phyloP scores from a whole-genome alignment of 352 stramenopile species.

The Phytophthora melonis region DNA sequence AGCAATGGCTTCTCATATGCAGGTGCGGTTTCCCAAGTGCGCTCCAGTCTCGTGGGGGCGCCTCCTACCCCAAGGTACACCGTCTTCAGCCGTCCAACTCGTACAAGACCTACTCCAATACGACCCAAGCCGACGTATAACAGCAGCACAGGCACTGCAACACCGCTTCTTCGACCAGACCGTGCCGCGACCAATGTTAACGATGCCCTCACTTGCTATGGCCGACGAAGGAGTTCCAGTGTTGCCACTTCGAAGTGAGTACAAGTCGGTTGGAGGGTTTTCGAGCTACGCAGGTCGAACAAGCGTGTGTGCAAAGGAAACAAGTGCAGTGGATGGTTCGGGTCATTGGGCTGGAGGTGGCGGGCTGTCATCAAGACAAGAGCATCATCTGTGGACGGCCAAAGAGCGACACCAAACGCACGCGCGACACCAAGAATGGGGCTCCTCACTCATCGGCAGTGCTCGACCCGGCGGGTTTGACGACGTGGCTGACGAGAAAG shows the following conservation, averaged over 20 bases:
- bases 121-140: conserved; percentile 90
- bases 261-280: conserved; percentile 17
- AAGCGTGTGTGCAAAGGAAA: conserved; percentile 23
- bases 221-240: conserved; percentile 27
- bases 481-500: conserved; percentile 24
- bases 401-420: conserved; percentile 31
- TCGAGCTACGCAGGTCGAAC: conserved; percentile 20
- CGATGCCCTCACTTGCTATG: conserved; percentile 24
- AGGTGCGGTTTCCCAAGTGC: conserved; percentile 94
- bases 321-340: conserved; percentile 13
- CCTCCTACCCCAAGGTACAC: conserved; percentile 76
- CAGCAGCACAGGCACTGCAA: conserved; percentile 91
- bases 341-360: conserved; percentile 22
- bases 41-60: conserved; percentile 67
- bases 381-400: conserved; percentile 30
- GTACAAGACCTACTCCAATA: conserved; percentile 93
- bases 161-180: conserved; percentile 93
- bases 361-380: conserved; percentile 32
- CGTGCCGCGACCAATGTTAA: conserved; percentile 54
- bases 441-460: conserved; percentile 28
- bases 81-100: conserved; percentile 77
- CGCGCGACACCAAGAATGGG: conserved; percentile 27
- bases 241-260: conserved; percentile 25
- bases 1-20: conserved; percentile 88
- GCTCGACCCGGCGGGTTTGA: conserved; percentile 22